Conservation (phyloP, 495 filamentous ascomycete species). For the Amphirosellinia nigrospora region DNA sequence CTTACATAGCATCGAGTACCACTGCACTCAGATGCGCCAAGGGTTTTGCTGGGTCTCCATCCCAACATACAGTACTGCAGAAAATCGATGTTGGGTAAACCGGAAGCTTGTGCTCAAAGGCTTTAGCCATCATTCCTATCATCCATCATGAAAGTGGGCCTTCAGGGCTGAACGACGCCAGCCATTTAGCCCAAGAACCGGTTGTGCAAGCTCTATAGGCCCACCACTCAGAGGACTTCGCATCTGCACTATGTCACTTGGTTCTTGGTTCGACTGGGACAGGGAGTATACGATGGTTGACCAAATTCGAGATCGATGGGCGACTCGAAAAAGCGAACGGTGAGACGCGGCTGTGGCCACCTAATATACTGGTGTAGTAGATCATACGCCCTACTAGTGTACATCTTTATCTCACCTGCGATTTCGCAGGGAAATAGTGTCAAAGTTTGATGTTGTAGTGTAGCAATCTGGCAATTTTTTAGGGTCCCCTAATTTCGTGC, state of each 20-base stretch:
- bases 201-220: constrained; percentile 5
- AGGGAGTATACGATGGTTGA: not conserved
- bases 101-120: not conserved
- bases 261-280: not conserved
- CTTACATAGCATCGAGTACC: no score
- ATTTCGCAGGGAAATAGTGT: constrained; percentile 2
- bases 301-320: not conserved
- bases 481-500: constrained; percentile 24
- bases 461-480: constrained; percentile 25
- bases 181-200: constrained; percentile 6
- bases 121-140: constrained; percentile 2
- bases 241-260: constrained; percentile 3
- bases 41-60: not conserved
- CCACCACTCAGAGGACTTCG: constrained; percentile 10
- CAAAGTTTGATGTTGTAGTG: constrained; percentile 7
- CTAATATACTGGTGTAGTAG: constrained; percentile 1
- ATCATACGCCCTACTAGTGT: constrained; percentile 3
- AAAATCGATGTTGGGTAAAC: not conserved
- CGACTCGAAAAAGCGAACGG: not conserved
- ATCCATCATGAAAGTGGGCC: constrained; percentile 6
- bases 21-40: not conserved
- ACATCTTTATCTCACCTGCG: constrained; percentile 20
- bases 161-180: constrained; percentile 20
- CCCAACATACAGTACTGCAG: not conserved
- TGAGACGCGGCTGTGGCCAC: constrained; percentile 2